Conservation (phyloP, 768 basidiomycete species). For the Suillus bovinus region DNA sequence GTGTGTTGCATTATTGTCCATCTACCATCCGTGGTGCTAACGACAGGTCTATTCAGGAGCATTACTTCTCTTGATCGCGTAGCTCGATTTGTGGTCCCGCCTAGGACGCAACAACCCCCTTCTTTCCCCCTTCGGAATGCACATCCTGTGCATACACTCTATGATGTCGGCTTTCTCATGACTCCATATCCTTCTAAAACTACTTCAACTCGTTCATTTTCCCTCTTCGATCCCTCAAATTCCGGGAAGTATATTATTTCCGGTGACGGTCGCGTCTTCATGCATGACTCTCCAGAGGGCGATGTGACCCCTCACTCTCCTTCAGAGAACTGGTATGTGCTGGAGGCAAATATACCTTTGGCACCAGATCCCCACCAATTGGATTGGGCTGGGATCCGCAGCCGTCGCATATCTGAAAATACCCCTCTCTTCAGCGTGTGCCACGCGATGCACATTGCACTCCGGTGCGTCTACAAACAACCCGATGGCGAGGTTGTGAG, state of each 20-base stretch:
- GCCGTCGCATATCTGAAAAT: slow-evolving; percentile 43
- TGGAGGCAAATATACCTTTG: slow-evolving; percentile 24
- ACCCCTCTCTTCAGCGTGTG: slow-evolving; percentile 58
- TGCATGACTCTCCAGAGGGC: slow-evolving; percentile 33
- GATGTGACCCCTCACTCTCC: slow-evolving; percentile 9
- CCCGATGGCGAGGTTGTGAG: slow-evolving; percentile 32
- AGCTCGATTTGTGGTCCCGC: slow-evolving; percentile 56
- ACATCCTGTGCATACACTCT: slow-evolving; percentile 50
- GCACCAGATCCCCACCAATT: slow-evolving; percentile 11
- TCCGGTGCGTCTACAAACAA: slow-evolving; percentile 57
- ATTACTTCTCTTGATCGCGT: slow-evolving; percentile 43
- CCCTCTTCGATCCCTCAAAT: slow-evolving; percentile 49
- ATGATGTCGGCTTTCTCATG: slow-evolving; percentile 43
- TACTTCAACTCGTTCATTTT: slow-evolving; percentile 38
- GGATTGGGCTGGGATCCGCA: slow-evolving; percentile 32
- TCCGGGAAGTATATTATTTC: slow-evolving; percentile 49
- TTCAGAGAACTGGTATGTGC: slow-evolving; percentile 29
- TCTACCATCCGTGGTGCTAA: slow-evolving; percentile 13
- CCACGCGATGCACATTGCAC: slow-evolving; percentile 54
- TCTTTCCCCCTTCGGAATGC: slow-evolving; percentile 52
- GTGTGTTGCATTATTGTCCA: slow-evolving; percentile 38
- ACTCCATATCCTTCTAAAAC: slow-evolving; percentile 17
- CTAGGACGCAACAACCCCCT: slow-evolving; percentile 62
- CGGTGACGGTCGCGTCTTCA: slow-evolving; percentile 52
- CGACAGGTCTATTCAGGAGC: slow-evolving; percentile 33